Evolutionary conservation across 805 yeast genomes (phyloP).

Genomic region (Kazachstania kunashirensis): DNA sequence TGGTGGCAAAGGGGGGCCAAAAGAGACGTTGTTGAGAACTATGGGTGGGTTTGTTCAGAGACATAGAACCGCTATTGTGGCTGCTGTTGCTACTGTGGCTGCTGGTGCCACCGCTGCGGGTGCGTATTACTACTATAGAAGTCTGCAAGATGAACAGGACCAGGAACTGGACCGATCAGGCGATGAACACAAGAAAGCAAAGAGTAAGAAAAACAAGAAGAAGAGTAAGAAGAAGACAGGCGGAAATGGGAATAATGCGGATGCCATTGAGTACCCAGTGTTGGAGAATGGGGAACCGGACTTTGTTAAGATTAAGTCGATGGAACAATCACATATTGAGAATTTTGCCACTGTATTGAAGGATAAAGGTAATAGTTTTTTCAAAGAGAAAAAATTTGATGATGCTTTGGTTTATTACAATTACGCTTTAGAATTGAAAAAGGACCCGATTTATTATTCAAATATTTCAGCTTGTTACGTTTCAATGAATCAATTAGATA

Average conservation of each 20-base stretch:
- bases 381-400: slow-evolving; percentile 57
- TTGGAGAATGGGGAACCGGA: slow-evolving; percentile 49
- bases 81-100: slow-evolving; percentile 53
- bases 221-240: slow-evolving; percentile 69
- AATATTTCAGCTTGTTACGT: slow-evolving; percentile 95
- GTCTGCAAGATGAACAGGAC: slow-evolving; percentile 25
- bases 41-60: slow-evolving; percentile 29
- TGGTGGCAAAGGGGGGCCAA: no score
- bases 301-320: slow-evolving; percentile 35
- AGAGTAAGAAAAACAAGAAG: slow-evolving; percentile 57
- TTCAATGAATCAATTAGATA: slow-evolving; percentile 66
- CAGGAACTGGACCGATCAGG: no score
- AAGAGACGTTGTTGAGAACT: not conserved
- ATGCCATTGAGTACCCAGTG: slow-evolving; percentile 69
- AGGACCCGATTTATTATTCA: slow-evolving; percentile 85
- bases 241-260: slow-evolving; percentile 63
- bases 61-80: slow-evolving; percentile 52
- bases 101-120: slow-evolving; percentile 58
- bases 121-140: slow-evolving; percentile 43
- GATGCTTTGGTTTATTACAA: slow-evolving; percentile 75
- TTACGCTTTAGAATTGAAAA: slow-evolving; percentile 62
- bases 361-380: slow-evolving; percentile 78
- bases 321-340: slow-evolving; percentile 46
- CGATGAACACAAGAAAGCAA: no score
- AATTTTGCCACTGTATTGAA: slow-evolving; percentile 67